phyloP scores from a whole-genome alignment of 108 stramenopile genomes.

The Nannochloropsis salina region DNA sequence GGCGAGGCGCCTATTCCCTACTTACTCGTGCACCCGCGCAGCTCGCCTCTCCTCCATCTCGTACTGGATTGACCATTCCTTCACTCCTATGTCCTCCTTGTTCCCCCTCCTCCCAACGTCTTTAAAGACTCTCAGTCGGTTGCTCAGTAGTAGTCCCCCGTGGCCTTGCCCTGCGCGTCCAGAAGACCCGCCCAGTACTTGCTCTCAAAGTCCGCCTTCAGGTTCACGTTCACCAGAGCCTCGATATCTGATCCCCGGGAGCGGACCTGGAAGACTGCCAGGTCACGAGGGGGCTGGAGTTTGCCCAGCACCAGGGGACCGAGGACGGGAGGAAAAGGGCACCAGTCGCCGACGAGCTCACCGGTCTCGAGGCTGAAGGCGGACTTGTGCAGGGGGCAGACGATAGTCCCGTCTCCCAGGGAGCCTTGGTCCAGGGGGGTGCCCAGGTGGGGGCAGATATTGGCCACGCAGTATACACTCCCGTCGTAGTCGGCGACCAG shows the following conservation, averaged over 20 bases:
- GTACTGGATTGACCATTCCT: not conserved
- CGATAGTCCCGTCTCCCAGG: constrained; percentile 79
- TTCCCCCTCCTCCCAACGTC: not conserved
- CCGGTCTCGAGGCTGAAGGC: constrained; percentile 84
- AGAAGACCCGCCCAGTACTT: constrained; percentile 93
- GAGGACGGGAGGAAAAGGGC: constrained; percentile 86
- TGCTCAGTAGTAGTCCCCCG: constrained; percentile 94
- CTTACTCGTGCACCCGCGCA: not conserved
- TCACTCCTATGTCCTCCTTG: not conserved
- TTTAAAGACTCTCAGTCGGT: not conserved
- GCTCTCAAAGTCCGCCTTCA: constrained; percentile 91
- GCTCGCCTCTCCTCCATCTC: not conserved
- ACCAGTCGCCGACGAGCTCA: constrained; percentile 89
- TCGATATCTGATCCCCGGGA: constrained; percentile 70
- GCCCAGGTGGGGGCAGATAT: constrained; percentile 90
- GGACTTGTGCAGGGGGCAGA: constrained; percentile 86
- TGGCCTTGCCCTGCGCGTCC: constrained; percentile 95
- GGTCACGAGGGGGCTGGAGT: constrained; percentile 81
- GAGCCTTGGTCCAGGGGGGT: constrained; percentile 87
- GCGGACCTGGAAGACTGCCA: constrained; percentile 88
- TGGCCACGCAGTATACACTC: constrained; percentile 71
- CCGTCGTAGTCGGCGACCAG: constrained; percentile 50
- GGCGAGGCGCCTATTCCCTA: not conserved
- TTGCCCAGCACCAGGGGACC: constrained; percentile 75
- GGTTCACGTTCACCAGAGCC: constrained; percentile 95